These are phyloP conservation scores for Planoprotostelium fungivorum DNA, from an alignment of 78 protist species.

Conservation along the genomic window DNA sequence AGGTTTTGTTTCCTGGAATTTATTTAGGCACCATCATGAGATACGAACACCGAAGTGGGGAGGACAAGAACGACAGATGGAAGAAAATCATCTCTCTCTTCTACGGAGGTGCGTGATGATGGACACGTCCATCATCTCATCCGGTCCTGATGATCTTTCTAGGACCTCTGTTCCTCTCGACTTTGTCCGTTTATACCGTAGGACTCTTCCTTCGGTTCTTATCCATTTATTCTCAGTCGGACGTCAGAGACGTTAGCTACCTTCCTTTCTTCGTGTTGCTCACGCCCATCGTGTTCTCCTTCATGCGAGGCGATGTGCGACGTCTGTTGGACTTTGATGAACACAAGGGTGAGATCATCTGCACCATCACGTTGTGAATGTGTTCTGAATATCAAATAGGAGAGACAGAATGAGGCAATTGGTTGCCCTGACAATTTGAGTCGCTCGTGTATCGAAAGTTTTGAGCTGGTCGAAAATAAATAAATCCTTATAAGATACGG, in stretches of 20 bases:
- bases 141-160: neutral
- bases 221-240: neutral
- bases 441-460: no score
- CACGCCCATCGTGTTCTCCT: neutral
- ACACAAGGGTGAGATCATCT: neutral
- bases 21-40: neutral
- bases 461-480: no score
- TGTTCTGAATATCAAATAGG: no score
- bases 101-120: neutral
- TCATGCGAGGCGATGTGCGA: neutral
- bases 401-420: no score
- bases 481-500: no score
- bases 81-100: neutral
- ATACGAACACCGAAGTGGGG: neutral
- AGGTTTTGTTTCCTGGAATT: neutral
- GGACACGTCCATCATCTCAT: neutral
- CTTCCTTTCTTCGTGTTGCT: neutral
- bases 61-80: neutral
- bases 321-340: neutral
- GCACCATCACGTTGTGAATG: no score
- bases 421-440: no score
- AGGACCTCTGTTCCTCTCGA: neutral
- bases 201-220: neutral
- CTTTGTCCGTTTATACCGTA: neutral
- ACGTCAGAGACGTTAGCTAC: neutral